A percentile compares a stretch with the other conserved stretches of the same genome.
phyloP scores from a whole-genome alignment of 306 rosid genomes.

The Amphicarpaea edgeworthii region DNA sequence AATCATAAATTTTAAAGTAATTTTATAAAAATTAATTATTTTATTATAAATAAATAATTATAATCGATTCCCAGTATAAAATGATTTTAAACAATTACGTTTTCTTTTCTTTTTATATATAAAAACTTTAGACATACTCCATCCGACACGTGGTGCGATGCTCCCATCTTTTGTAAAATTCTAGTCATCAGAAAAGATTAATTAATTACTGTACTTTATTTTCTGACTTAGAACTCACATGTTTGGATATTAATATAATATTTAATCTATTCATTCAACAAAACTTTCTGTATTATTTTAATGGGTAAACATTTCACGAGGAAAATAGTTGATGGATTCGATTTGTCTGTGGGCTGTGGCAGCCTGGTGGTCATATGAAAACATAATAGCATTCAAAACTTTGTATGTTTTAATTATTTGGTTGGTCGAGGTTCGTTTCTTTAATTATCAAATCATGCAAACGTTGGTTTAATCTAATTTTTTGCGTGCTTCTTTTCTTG shows the following conservation, averaged over 20 bases:
- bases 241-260: constrained; percentile 41
- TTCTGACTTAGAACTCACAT: constrained; percentile 39
- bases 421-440: not conserved
- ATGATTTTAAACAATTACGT: no score
- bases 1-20: no score
- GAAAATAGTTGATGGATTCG: constrained; percentile 46
- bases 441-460: constrained; percentile 1
- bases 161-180: not conserved
- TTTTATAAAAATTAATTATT: no score
- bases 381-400: not conserved
- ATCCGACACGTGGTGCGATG: constrained; percentile 39
- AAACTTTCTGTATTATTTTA: constrained; percentile 7
- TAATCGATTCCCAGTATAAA: no score
- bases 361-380: constrained; percentile 1
- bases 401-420: not conserved
- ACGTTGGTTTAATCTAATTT: constrained; percentile 10
- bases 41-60: no score
- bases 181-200: not conserved
- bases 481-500: not conserved
- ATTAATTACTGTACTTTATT: constrained; percentile 1
- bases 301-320: constrained; percentile 34
- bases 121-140: not conserved
- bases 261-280: not conserved
- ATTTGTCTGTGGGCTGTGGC: constrained; percentile 31
- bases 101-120: no score